Evolutionary conservation across 495 filamentous ascomycete genomes (phyloP), one percentile per base, ranked within the genome.

Genomic region (Aspergillus diversus): DNA sequence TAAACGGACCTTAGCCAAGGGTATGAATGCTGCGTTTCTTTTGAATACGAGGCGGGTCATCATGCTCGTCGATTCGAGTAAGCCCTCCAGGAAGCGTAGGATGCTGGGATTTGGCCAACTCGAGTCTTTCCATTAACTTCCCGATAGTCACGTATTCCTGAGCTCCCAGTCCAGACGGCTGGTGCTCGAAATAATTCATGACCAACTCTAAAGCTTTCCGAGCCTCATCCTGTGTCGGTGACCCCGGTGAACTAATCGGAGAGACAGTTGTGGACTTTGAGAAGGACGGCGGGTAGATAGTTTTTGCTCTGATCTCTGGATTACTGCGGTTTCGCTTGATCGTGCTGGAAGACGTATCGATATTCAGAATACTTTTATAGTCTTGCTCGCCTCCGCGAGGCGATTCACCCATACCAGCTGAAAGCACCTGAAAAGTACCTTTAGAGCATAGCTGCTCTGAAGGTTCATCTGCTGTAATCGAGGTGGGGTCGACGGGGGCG

Each of bases 171-270:
- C 84, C 86, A 2, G 84, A 72, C 2, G 89, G 86, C 66, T 92
- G 87, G 50, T 89, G 85, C 65, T 90, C 83, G 75, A 97, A 90
- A 73, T 92, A 98, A 57, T 81, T 89, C 76, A 96, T 85, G 1
- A 98, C 83, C 12, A 94, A 84, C 69, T 97, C 92, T 21, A 97
- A 83, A 3, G 95, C 96, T 39, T 85, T 84, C 33, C 89, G 83
- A 0, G 95, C 95, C 71, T 99, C 94, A 63, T 97, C 95, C 70
- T 92, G 92, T 1, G 91, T 93, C 0, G 93, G 93, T 0, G 89
- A 89, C n/a, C 80, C 72, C 35, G 79, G 71, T 11, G 77, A 68
- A 63, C 72, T 73, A 56, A 73, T 67, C 7, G 79, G 81, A 8
- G 77, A 80, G 27, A 74, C 69, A 3, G 71, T 73, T 32, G 60